Evolutionary conservation across 495 filamentous ascomycete genomes (phyloP).

Genomic region (Xylaria telfairii): DNA sequence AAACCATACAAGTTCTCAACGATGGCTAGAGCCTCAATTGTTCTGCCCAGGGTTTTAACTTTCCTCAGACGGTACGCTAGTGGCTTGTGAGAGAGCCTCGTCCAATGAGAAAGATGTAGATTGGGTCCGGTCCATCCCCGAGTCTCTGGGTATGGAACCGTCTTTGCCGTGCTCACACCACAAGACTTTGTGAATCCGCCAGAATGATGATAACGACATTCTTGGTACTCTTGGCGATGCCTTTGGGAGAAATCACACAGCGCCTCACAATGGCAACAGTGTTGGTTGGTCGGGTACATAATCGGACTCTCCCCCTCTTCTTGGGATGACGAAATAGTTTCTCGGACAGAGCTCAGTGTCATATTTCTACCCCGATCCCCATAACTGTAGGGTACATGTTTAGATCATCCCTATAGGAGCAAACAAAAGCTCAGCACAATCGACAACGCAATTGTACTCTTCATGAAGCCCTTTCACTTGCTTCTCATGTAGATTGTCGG

Average conservation of each 20-base stretch:
- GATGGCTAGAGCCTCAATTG: constrained; percentile 5
- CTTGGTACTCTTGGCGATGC: constrained; percentile 28
- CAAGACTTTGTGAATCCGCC: not conserved
- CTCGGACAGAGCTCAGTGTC: not conserved
- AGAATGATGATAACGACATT: constrained; percentile 17
- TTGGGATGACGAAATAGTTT: constrained; percentile 17
- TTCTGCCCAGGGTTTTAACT: not conserved
- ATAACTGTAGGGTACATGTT: not conserved
- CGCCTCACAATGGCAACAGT: not conserved
- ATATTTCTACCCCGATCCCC: not conserved
- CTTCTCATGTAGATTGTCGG: not conserved
- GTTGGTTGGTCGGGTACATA: constrained; percentile 1
- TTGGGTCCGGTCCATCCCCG: not conserved
- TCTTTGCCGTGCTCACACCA: constrained; percentile 6
- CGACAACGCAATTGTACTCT: constrained; percentile 5
- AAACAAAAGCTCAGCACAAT: not conserved
- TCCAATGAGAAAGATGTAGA: constrained; percentile 15
- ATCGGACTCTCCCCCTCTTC: constrained; percentile 9
- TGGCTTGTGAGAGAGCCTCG: not conserved
- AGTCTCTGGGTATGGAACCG: constrained; percentile 21
- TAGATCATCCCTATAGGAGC: not conserved
- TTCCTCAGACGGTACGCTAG: constrained; percentile 1
- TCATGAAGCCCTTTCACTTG: constrained; percentile 5
- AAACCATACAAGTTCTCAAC: not conserved
- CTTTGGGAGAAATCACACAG: not conserved